These are phyloP conservation scores for Chlorociboria aeruginascens DNA, from an alignment of 495 filamentous ascomycete genomes.

Conservation along the genomic window DNA sequence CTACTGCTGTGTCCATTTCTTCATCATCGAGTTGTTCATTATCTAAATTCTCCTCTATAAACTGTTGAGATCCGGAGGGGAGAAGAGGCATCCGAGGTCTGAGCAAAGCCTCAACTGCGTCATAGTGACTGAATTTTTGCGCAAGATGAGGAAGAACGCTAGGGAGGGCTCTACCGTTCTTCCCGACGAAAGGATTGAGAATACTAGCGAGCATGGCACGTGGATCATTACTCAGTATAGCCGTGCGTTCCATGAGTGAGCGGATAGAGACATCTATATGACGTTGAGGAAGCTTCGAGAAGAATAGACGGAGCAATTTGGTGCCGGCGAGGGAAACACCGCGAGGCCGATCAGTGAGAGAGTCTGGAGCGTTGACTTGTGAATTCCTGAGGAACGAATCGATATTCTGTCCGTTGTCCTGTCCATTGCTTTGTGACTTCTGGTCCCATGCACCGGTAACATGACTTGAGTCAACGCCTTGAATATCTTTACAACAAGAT, in stretches of 20 bases:
- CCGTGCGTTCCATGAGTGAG: conserved; percentile 62
- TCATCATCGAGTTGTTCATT: conserved; percentile 7
- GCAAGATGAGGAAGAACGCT: conserved; percentile 71
- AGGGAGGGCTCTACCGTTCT: conserved; percentile 42
- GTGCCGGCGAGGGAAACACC: conserved; percentile 30
- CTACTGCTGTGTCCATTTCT: conserved; percentile 13
- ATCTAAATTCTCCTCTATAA: conserved; percentile 19
- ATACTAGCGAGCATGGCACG: conserved; percentile 66
- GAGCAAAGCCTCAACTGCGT: conserved; percentile 60
- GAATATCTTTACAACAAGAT: conserved; percentile 16
- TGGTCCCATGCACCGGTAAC: conserved; percentile 5
- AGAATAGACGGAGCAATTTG: conserved; percentile 45
- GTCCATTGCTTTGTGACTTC: conserved; percentile 26
- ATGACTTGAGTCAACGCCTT: conserved; percentile 11
- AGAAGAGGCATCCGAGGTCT: conserved; percentile 52
- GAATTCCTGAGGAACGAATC: conserved; percentile 38
- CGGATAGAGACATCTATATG: conserved; percentile 51
- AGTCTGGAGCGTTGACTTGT: not conserved
- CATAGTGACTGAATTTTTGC: conserved; percentile 41
- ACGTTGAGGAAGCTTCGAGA: conserved; percentile 48
- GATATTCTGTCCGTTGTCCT: conserved; percentile 29
- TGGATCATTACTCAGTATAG: conserved; percentile 54
- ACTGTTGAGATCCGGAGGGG: conserved; percentile 1
- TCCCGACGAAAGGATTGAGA: conserved; percentile 55
- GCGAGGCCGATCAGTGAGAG: not conserved